phyloP scores from a whole-genome alignment of 305 asterid species.

The Solanum hybrid region DNA sequence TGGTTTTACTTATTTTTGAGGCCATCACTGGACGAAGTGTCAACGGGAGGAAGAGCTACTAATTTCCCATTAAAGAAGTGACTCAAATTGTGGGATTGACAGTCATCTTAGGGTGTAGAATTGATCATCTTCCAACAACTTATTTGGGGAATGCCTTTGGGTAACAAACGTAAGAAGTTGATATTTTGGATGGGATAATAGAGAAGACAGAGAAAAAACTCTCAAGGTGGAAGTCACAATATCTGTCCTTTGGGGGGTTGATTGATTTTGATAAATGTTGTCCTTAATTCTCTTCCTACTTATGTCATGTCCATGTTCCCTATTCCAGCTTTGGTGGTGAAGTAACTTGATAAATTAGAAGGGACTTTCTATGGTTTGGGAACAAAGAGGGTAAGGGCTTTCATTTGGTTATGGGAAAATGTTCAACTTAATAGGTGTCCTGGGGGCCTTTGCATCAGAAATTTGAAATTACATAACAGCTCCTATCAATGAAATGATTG shows the following conservation, averaged over 20 bases:
- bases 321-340: background rate
- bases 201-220: background rate
- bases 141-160: background rate
- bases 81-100: background rate
- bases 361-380: background rate
- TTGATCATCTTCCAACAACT: background rate
- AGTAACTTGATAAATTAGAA: background rate
- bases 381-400: background rate
- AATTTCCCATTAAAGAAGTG: background rate
- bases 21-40: background rate
- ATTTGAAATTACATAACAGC: background rate
- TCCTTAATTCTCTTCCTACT: background rate
- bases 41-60: background rate
- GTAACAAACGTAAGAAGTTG: background rate
- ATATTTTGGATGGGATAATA: background rate
- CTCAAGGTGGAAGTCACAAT: background rate
- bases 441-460: background rate
- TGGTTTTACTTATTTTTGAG: background rate
- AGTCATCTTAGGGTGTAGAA: background rate
- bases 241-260: background rate
- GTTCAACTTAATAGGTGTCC: background rate
- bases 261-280: background rate
- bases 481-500: background rate
- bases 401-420: background rate
- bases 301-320: background rate